These are phyloP conservation scores for Eucalyptus cladocalyx DNA, from an alignment of 345 rosid genomes.

Conservation along the genomic window DNA sequence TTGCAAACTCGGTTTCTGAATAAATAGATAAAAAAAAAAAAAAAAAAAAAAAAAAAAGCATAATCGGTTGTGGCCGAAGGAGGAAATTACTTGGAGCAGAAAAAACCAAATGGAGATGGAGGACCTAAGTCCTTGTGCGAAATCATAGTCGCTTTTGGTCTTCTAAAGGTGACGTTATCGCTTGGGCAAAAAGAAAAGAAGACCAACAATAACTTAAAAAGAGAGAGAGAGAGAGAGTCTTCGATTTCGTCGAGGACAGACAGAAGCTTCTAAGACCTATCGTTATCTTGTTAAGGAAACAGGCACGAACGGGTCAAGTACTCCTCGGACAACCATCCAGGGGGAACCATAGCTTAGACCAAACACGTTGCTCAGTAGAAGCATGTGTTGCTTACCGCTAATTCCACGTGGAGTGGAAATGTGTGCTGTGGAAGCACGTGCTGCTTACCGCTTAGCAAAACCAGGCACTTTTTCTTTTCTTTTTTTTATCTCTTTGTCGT, in stretches of 20 bases:
- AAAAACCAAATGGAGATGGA: background rate
- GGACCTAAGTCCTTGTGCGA: background rate
- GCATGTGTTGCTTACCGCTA: no score
- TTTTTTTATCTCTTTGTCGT: no score
- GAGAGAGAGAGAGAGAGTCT: background rate
- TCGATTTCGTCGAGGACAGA: background rate
- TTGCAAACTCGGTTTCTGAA: background rate
- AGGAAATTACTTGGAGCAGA: background rate
- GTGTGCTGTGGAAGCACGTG: background rate
- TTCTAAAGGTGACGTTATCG: background rate
- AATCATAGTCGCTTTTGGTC: background rate
- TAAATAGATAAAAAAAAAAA: no score
- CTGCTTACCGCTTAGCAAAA: background rate
- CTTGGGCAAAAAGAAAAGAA: background rate
- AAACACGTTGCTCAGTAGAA: no score
- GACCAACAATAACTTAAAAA: background rate
- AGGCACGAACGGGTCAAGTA: background rate
- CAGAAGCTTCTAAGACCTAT: background rate
- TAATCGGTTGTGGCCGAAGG: background rate
- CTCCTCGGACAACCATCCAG: background rate
- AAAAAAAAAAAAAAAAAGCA: no score
- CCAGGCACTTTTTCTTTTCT: background rate
- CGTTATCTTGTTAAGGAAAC: background rate
- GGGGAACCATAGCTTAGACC: no score
- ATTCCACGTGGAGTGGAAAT: background rate